Base-by-base conservation (phyloP, 2,329 filamentous ascomycete species). In the Aspergillus caelatus region DNA sequence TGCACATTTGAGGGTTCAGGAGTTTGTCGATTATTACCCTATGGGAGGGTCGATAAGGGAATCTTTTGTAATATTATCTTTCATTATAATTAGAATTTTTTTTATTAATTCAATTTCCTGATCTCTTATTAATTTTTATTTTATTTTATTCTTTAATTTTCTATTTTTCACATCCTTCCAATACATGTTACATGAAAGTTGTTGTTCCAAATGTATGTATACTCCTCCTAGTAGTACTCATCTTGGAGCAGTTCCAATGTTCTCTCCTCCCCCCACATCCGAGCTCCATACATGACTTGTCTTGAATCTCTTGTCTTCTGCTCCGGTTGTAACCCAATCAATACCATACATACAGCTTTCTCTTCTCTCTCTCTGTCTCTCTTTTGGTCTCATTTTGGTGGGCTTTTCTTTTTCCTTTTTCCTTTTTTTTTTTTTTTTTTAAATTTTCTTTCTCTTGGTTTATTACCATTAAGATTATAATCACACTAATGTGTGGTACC, bases 291-390 rank as follows among this genome's bases (percentile, higher is more conserved):
- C 52, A 36, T 55, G 52, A 55, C 52, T 55, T 55, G 52, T 55
- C 34, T 36, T 39, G n/a, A 32, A 41, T 30, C 30, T 53, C n/a
- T 55, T 55, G 30, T 34, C 32, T 36, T 41, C n/a, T 41, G 19
- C n/a, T 53, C n/a, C n/a, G 43, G 58, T 63, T 67, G 58, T 60
- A 58, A 64, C 66, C 66, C 62, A 68, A 68, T 63, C 45, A 55
- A 55, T 62, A 54, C 61, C 61, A 55, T 55, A 55, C 61, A 59
- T 39, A 55, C 32, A 16, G n/a, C 30, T 26, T 21, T 39, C 30
- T 39, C 30, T 23, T 26, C 23, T 26, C 23, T 26, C 23, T 26
- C n/a, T 19, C 30, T 6, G 36, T 48, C 26, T 39, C 56, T 54
- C 11, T 12, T 62, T 48, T 62, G 55, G 50, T 32, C 50, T 34